phyloP scores from a whole-genome alignment of 345 rosid genomes.

The Trapa incisa region DNA sequence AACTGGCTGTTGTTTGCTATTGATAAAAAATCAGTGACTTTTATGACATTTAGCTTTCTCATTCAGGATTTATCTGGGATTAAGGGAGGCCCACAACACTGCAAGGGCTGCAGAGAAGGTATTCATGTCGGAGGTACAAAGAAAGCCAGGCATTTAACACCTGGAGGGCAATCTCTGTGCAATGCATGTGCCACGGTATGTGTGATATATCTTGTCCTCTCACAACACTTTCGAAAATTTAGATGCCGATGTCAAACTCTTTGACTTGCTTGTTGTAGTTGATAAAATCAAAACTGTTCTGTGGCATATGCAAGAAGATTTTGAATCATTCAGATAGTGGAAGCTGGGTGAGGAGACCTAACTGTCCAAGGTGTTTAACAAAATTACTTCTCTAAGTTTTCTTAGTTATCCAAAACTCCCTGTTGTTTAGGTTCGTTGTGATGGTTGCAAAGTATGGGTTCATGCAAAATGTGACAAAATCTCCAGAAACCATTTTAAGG shows the following conservation, averaged over 20 bases:
- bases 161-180: slow-evolving; percentile 54
- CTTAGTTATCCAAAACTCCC: slow-evolving; percentile 5
- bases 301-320: slow-evolving; percentile 82
- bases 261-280: slow-evolving; percentile 35
- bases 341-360: slow-evolving; percentile 52
- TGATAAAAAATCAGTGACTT: neutral
- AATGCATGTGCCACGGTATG: slow-evolving; percentile 71
- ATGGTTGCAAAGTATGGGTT: slow-evolving; percentile 93
- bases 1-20: neutral
- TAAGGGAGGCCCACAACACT: slow-evolving; percentile 29
- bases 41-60: slow-evolving; percentile 11
- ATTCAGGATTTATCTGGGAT: slow-evolving; percentile 39
- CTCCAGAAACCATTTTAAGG: slow-evolving; percentile 69
- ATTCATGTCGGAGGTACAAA: slow-evolving; percentile 43
- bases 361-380: slow-evolving; percentile 4
- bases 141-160: slow-evolving; percentile 35
- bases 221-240: neutral
- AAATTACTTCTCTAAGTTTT: slow-evolving; percentile 1
- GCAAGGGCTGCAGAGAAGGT: slow-evolving; percentile 61
- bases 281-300: slow-evolving; percentile 60
- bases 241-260: slow-evolving; percentile 6
- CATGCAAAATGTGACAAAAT: slow-evolving; percentile 86
- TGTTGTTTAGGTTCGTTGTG: slow-evolving; percentile 69
- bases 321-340: slow-evolving; percentile 70
- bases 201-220: slow-evolving; percentile 3